Evolutionary conservation across 306 rosid genomes (phyloP).

Genomic region (Rosa chinensis): DNA sequence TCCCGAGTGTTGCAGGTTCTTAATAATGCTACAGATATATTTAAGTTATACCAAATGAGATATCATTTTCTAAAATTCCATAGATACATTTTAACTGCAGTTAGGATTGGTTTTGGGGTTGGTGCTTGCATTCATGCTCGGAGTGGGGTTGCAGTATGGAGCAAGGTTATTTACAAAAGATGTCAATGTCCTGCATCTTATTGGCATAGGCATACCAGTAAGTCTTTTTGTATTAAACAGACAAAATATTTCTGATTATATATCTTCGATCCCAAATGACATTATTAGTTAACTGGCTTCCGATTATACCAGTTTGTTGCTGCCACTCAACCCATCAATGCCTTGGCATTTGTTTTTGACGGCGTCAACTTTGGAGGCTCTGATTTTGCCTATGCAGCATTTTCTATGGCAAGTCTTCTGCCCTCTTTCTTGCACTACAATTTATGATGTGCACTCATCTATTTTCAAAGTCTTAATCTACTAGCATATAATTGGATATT

Average conservation of each 20-base stretch:
- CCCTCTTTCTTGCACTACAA: slow-evolving; percentile 8
- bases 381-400: slow-evolving; percentile 95
- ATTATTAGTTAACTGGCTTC: slow-evolving; percentile 24
- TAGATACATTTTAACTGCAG: slow-evolving; percentile 43
- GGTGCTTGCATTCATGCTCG: slow-evolving; percentile 64
- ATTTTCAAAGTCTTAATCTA: not conserved
- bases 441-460: not conserved
- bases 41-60: not conserved
- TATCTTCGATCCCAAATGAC: slow-evolving; percentile 12
- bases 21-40: not conserved
- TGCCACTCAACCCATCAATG: slow-evolving; percentile 85
- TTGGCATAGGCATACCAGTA: slow-evolving; percentile 81
- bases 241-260: slow-evolving; percentile 7
- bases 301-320: slow-evolving; percentile 72
- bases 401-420: slow-evolving; percentile 69
- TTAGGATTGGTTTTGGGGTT: slow-evolving; percentile 79
- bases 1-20: slow-evolving; percentile 82
- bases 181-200: slow-evolving; percentile 62
- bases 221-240: slow-evolving; percentile 21
- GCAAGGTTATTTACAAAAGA: slow-evolving; percentile 76
- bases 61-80: not conserved
- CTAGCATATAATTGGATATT: not conserved
- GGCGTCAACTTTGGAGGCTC: slow-evolving; percentile 98
- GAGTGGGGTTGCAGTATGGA: slow-evolving; percentile 73
- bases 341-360: slow-evolving; percentile 90